Evolutionary conservation across 2,329 filamentous ascomycete genomes (phyloP), one percentile per base, ranked within the genome.

Genomic region (Acarospora socialis): DNA sequence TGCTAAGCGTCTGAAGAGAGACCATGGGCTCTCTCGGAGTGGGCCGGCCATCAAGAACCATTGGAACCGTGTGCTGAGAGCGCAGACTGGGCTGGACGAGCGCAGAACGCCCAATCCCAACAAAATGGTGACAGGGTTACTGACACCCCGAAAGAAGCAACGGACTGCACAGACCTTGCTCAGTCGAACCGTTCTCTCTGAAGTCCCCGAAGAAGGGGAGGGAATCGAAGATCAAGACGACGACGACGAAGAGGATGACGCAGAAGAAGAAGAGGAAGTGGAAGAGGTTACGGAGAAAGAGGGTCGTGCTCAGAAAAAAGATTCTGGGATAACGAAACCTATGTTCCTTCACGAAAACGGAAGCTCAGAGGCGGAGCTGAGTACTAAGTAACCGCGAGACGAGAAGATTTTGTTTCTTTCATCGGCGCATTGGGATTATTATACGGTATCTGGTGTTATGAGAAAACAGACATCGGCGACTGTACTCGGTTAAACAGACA

Each of bases 31-130:
- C n/a, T n/a, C n/a, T n/a, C n/a, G n/a, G n/a, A n/a, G n/a, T n/a
- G n/a, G 6, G 9, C 7, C 5, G 3, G 18, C 16, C 14, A 17
- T 10, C 4, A 12, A 24, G 17, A 10, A n/a, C 21, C 16, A 12
- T 4, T 34, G 32, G 32, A 20, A 17, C 25, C 32, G 32, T 10
- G 17, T 16, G n/a, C 10, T 10, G n/a, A 18, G 32, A 21, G 10
- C 13, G 9, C n/a, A n/a, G 4, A 20, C 24, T 4, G 15, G 25
- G 4, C 21, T 29, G n/a, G 23, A 34, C 13, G 32, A 34, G 21
- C 25, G 25, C 5, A 12, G 17, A 15, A 13, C 12, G 3, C 13
- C 10, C 3, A 30, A 30, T 4, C 32, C 32, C 3, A 15, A 20
- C 18, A 17, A 22, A 10, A 28, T 29, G 24, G 12, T 21, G 6